phyloP scores from a whole-genome alignment of 2,329 filamentous ascomycete species.

The Plectosphaerella cucumerina region DNA sequence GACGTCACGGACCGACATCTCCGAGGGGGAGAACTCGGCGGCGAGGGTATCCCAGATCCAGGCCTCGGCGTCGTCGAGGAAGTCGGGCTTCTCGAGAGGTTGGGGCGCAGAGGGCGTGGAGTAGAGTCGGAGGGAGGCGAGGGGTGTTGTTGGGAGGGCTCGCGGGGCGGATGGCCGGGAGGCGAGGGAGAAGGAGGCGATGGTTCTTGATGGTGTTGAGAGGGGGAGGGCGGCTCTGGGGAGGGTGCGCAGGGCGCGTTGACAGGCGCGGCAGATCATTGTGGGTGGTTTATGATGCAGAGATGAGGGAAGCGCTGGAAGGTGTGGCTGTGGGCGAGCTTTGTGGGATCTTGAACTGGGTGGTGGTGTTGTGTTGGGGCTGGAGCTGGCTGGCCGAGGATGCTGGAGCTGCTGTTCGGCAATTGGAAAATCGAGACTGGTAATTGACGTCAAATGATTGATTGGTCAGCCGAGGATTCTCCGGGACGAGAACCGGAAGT shows the following conservation, averaged over 20 bases:
- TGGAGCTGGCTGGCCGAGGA: too few relatives aligned
- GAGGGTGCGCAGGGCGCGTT: constrained; percentile 6
- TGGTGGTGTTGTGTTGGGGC: not conserved
- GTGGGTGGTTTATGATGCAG: not conserved
- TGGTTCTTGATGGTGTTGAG: not conserved
- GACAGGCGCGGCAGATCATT: constrained; percentile 13
- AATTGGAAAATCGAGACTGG: not conserved
- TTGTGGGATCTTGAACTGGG: not conserved
- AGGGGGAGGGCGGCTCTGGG: not conserved
- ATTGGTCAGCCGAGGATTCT: not conserved
- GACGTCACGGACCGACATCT: constrained; percentile 69
- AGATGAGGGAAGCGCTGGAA: not conserved
- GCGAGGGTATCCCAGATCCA: constrained; percentile 52
- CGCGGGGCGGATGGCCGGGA: not conserved
- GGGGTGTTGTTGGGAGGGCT: not conserved
- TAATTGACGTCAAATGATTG: not conserved
- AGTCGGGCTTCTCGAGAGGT: constrained; percentile 38
- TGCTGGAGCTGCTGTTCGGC: not conserved
- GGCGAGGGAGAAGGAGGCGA: not conserved
- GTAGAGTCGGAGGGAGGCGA: not conserved
- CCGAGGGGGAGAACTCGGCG: constrained; percentile 44
- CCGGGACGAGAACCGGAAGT: not conserved
- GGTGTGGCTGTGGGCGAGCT: not conserved
- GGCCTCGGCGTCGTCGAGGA: constrained; percentile 52
- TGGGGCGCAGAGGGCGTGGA: constrained; percentile 7